These are phyloP conservation scores for Grosmannia serpens DNA, from an alignment of 2,329 filamentous ascomycete genomes.

Conservation along the genomic window DNA sequence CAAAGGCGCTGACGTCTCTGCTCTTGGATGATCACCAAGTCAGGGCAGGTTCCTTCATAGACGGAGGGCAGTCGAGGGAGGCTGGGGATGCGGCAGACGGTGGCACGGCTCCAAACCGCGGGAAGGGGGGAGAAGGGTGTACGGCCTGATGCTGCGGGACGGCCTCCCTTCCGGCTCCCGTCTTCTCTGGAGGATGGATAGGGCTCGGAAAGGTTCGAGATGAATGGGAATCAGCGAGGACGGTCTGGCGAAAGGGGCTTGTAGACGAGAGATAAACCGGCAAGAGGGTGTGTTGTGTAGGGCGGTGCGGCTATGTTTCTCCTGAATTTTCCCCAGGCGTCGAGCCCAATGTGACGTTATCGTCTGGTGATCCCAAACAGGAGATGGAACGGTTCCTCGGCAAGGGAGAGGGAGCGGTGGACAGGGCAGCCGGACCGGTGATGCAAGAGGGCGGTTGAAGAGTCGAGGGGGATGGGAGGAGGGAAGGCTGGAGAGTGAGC, in stretches of 20 bases:
- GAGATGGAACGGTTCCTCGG: neutral
- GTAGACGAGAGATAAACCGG: neutral
- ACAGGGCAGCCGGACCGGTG: neutral
- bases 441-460: neutral
- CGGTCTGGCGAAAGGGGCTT: neutral
- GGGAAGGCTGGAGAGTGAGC: neutral
- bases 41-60: neutral
- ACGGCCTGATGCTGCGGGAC: neutral
- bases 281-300: neutral
- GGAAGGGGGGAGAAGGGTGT: neutral
- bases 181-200: neutral
- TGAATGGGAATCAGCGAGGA: neutral
- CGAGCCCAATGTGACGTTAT: slow-evolving; percentile 4
- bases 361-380: neutral
- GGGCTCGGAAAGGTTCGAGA: neutral
- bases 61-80: neutral
- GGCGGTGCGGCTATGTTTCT: neutral
- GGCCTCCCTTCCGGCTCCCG: neutral
- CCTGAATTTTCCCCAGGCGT: neutral
- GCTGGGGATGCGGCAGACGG: neutral
- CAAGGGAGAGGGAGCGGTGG: neutral
- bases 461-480: neutral
- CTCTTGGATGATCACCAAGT: neutral
- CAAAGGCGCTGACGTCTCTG: neutral
- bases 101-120: neutral